These are phyloP conservation scores for Aspergillus awamori DNA, from an alignment of 2,329 filamentous ascomycete species.

Conservation along the genomic window DNA sequence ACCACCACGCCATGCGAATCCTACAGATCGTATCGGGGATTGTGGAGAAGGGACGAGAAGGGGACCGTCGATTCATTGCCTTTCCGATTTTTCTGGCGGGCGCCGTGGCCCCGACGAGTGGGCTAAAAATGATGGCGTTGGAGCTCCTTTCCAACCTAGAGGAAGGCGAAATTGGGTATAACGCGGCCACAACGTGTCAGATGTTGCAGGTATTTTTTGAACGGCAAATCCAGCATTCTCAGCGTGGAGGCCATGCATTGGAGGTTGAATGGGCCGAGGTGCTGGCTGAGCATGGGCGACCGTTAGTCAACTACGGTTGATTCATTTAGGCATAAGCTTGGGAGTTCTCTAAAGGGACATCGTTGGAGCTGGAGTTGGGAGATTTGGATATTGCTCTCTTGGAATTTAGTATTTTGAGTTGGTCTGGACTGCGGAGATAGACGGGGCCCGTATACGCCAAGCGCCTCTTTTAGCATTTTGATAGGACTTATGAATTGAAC, in stretches of 20 bases:
- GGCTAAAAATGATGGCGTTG: conserved; percentile 51
- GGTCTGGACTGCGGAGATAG: not conserved
- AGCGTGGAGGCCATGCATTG: conserved; percentile 43
- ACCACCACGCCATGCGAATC: conserved; percentile 49
- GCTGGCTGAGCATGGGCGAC: conserved; percentile 49
- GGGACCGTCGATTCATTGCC: conserved; percentile 51
- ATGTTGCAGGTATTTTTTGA: conserved; percentile 54
- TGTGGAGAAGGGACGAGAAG: conserved; percentile 42
- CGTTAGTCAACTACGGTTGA: conserved; percentile 57
- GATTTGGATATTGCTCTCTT: not conserved
- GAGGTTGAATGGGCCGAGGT: conserved; percentile 56
- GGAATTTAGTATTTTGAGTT: too few relatives aligned
- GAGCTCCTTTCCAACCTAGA: conserved; percentile 55
- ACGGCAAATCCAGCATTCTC: conserved; percentile 48
- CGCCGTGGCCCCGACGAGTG: conserved; percentile 42
- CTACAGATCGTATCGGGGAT: conserved; percentile 45
- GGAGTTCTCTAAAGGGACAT: not conserved
- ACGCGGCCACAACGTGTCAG: conserved; percentile 49
- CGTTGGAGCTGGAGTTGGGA: not conserved
- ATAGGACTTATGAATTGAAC: not conserved
- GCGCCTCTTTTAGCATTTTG: not conserved
- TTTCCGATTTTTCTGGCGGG: conserved; percentile 61
- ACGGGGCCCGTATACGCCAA: not conserved
- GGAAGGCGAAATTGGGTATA: conserved; percentile 52
- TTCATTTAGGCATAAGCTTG: conserved; percentile 21